Base-by-base conservation (phyloP, 2,329 filamentous ascomycete species). In the Capronia epimyces region DNA sequence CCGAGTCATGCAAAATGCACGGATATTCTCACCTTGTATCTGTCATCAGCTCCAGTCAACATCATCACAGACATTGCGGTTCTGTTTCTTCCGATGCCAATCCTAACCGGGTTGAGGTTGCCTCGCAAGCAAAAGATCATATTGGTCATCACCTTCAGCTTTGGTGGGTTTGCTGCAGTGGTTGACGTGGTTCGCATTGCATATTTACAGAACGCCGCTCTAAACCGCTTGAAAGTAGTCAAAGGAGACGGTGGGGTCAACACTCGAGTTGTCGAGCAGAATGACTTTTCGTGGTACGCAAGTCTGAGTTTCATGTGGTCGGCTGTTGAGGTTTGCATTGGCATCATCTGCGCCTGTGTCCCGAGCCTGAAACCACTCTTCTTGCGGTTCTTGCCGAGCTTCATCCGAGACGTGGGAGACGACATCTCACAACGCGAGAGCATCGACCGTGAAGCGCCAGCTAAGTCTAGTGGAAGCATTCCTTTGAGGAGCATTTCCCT, bases 271-370 rank as follows among this genome's bases (percentile, higher is more conserved):
- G 63, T 54, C n/a, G 65, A 62, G 25, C 61, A 64, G 24, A 54
- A 55, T 22, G 60, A 81, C 51, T 82, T 82, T 61, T 71, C 77
- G 48, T 87, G 81, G 83, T 89, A 91, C 64, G 87, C 87, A 0
- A 88, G 87, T 0, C 71, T 89, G 3, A 87, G 88, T 0, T 84
- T 94, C 64, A 91, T 95, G 87, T 97, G 90, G 91, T 91, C 87
- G 13, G 86, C 85, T 10, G 82, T 96, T 47, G 90, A 96, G 67
- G 89, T 95, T 63, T 93, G 95, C 59, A 75, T 94, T 1, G 90
- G 89, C 15, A 89, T 96, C 60, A 84, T 89, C 57, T 95, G 88
- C 64, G 90, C 86, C 36, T 95, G 89, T 62, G 86, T 96, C n/a
- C 91, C 91, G 7, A 91, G 86, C 0, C 72, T 96, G 55, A 96